These are phyloP conservation scores for Sesbania bispinosa DNA, from an alignment of 306 rosid species.

Conservation along the genomic window DNA sequence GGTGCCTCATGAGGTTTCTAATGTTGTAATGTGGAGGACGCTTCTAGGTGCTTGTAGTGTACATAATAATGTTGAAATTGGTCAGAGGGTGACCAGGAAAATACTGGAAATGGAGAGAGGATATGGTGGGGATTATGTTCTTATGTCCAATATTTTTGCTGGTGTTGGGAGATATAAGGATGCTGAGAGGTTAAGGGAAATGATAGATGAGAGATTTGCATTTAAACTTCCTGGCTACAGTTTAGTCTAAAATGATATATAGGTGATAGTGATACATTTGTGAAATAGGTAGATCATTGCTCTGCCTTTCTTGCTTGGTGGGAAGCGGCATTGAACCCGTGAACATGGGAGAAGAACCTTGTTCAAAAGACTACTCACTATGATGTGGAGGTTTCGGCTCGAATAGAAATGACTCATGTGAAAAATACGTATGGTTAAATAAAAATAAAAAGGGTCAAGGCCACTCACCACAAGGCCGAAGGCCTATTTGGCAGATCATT, in stretches of 20 bases:
- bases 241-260: slow-evolving; percentile 33
- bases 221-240: slow-evolving; percentile 65
- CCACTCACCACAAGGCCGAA: background rate
- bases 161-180: slow-evolving; percentile 67
- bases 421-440: no score
- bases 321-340: background rate
- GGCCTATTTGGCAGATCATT: background rate
- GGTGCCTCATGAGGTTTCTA: slow-evolving; percentile 53
- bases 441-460: no score
- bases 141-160: slow-evolving; percentile 71
- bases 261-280: background rate
- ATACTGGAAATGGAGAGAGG: slow-evolving; percentile 53
- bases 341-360: background rate
- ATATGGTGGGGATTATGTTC: slow-evolving; percentile 79
- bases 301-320: background rate
- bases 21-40: slow-evolving; percentile 70
- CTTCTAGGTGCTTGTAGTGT: slow-evolving; percentile 71
- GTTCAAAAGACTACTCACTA: no score
- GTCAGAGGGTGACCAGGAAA: slow-evolving; percentile 55
- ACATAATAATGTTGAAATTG: slow-evolving; percentile 55
- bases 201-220: slow-evolving; percentile 50
- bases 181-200: slow-evolving; percentile 61
- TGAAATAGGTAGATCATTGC: background rate
- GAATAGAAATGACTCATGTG: no score
- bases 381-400: no score